Evolutionary conservation across 495 filamentous ascomycete genomes (phyloP).

Genomic region (Xylona heveae): DNA sequence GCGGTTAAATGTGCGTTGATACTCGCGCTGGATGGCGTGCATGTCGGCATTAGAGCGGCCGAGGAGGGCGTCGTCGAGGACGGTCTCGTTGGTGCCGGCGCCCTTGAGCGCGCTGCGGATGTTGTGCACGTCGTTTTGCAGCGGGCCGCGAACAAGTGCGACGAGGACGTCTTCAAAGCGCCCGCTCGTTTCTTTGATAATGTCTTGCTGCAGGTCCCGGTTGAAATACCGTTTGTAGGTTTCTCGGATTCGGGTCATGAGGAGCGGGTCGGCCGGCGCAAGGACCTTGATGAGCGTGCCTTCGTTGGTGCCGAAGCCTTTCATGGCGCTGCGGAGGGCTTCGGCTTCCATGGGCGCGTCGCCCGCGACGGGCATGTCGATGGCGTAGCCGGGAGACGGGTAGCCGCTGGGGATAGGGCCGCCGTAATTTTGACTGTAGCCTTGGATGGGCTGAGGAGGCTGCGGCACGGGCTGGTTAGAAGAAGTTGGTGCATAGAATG

Average conservation of each 20-base stretch:
- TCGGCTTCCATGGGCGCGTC: slow-evolving; percentile 45
- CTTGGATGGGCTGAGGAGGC: slow-evolving; percentile 2
- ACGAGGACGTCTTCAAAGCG: slow-evolving; percentile 50
- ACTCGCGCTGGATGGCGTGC: slow-evolving; percentile 54
- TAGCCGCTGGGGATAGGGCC: slow-evolving; percentile 5
- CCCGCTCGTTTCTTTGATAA: slow-evolving; percentile 54
- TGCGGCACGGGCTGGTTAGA: too few relatives aligned
- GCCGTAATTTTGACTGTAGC: too few relatives aligned
- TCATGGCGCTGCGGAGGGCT: slow-evolving; percentile 59
- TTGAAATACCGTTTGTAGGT: slow-evolving; percentile 38
- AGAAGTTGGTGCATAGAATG: too few relatives aligned
- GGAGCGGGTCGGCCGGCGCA: slow-evolving; percentile 43
- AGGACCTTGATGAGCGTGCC: slow-evolving; percentile 44
- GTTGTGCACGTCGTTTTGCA: slow-evolving; percentile 43
- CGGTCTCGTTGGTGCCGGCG: slow-evolving; percentile 62
- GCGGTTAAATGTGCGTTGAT: slow-evolving; percentile 37
- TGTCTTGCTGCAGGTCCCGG: slow-evolving; percentile 47
- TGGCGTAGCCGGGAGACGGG: slow-evolving; percentile 39
- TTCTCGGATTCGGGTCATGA: slow-evolving; percentile 44
- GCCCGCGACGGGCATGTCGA: slow-evolving; percentile 37
- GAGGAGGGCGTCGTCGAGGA: slow-evolving; percentile 73
- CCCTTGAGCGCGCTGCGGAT: slow-evolving; percentile 49
- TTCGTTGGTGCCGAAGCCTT: slow-evolving; percentile 81
- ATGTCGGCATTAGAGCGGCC: slow-evolving; percentile 70
- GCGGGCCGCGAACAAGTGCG: slow-evolving; percentile 53